A percentile compares a stretch with the other conserved stretches of the same genome.
Conservation (phyloP, 179 eudicot genomes). For the Beta corolliflora region DNA sequence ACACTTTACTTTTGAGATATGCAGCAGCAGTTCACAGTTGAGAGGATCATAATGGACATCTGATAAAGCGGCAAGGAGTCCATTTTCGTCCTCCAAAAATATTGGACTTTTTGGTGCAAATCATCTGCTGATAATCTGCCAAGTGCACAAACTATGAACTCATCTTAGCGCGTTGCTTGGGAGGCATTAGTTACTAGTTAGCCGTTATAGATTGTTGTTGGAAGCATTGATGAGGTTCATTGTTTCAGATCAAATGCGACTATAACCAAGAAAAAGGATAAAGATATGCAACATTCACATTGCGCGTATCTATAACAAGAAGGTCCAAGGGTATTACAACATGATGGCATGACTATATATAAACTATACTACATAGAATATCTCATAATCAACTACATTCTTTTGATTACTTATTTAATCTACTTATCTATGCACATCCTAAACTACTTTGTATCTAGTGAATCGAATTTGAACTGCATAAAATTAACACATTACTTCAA, state of each 20-base stretch:
- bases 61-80: not conserved
- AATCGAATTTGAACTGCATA: too few species aligned
- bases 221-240: conserved; percentile 23
- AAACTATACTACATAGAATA: too few species aligned
- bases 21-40: not conserved
- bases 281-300: not conserved
- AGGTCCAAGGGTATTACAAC: too few species aligned
- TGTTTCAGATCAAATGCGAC: conserved; percentile 22
- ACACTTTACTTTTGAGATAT: too few species aligned
- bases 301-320: not conserved
- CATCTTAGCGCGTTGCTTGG: not conserved
- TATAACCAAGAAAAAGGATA: not conserved
- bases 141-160: conserved; percentile 8
- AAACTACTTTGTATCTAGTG: too few species aligned
- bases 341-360: too few species aligned
- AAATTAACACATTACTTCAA: not conserved
- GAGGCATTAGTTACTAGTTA: conserved; percentile 27
- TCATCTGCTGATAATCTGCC: conserved; percentile 11
- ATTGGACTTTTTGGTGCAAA: conserved; percentile 6
- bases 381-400: too few species aligned
- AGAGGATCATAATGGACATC: not conserved
- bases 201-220: conserved; percentile 32
- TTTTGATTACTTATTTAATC: too few species aligned
- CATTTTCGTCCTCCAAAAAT: conserved; percentile 2
- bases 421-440: too few species aligned